Percentiles rank a stretch among this genome's conserved stretches.
Evolutionary conservation across 1,284 basidiomycete species (phyloP).

Genomic region (Ustilago esculenta): DNA sequence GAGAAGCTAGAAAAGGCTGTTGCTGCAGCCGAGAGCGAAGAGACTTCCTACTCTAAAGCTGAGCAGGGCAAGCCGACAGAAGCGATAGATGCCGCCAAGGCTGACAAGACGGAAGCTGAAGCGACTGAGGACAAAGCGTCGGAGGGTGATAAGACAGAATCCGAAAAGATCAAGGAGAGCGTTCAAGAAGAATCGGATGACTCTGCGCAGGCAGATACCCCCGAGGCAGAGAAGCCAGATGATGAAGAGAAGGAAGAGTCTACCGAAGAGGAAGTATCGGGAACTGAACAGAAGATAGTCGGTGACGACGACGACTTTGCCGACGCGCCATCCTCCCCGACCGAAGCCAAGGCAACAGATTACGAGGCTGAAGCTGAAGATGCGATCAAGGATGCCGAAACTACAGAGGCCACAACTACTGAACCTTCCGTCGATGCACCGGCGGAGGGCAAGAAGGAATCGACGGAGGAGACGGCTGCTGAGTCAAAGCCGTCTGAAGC

Average conservation of each 20-base stretch:
- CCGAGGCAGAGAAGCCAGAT: not conserved
- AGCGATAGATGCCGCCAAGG: not conserved
- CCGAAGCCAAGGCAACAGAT: conserved; percentile 11
- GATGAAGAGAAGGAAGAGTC: conserved; percentile 6
- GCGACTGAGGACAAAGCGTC: conserved; percentile 6
- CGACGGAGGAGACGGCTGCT: not conserved
- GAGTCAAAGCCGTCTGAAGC: conserved; percentile 13
- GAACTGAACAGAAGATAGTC: conserved; percentile 11
- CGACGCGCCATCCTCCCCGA: conserved; percentile 35
- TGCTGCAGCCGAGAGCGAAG: conserved; percentile 19
- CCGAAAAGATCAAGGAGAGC: conserved; percentile 36
- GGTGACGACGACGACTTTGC: conserved; percentile 41
- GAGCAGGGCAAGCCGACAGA: conserved; percentile 2
- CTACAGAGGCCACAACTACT: not conserved
- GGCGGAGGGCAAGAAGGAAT: not conserved
- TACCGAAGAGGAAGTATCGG: not conserved
- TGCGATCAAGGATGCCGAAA: not conserved
- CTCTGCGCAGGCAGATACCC: not conserved
- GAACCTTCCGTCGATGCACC: not conserved
- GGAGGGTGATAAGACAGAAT: conserved; percentile 30
- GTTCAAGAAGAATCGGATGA: conserved; percentile 18
- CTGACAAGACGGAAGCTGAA: conserved; percentile 8
- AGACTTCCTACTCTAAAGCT: not conserved
- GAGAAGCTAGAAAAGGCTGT: conserved; percentile 34
- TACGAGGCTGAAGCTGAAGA: conserved; percentile 4